Base-by-base conservation (phyloP, 2,329 filamentous ascomycete species). In the Fusarium robinianum region DNA sequence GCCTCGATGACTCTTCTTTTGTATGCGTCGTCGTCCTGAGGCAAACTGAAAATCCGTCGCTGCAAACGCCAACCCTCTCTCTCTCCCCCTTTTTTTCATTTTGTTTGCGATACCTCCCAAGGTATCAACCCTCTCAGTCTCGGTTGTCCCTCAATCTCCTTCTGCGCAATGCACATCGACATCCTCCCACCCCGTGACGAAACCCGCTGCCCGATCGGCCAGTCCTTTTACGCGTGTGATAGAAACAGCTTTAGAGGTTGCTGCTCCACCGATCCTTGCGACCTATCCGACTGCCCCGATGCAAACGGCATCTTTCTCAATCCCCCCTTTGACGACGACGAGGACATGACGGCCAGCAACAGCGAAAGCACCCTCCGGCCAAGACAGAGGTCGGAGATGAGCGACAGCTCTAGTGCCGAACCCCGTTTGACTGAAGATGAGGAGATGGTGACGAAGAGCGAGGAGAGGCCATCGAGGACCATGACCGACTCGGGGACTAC, bases 261-360 rank as follows among this genome's bases (percentile, higher is more conserved):
- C 53, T 80, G 76, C 57, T 57, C 63, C 10, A 57, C 67, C 10
- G 59, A 76, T 46, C 69, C 75, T 11, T 80, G 77, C 55, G 41
- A 49, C 4, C 36, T 61, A 33, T 30, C 41, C 3, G 50, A 42
- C 6, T 74, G 71, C 43, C 67, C 67, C 8, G 53, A 40, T 10
- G 32, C n/a, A n/a, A n/a, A n/a, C n/a, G n/a, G n/a, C n/a, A n/a
- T n/a, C n/a, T n/a, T n/a, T n/a, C n/a, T n/a, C n/a, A n/a, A n/a
- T n/a, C n/a, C n/a, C n/a, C n/a, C n/a, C n/a, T n/a, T n/a, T n/a
- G n/a, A 22, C 23, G 38, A 43, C 16, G 16, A 41, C 34, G 9
- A 45, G 40, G 10, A 41, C 33, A 42, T 38, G 27, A 49, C 33
- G 15, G 16, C 15, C 24, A 25, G 14, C 10, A 15, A 18, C 5